A percentile compares a stretch with the other conserved stretches of the same genome.
phyloP scores from a whole-genome alignment of 305 asterid species.

The Fraxinus latifolia region DNA sequence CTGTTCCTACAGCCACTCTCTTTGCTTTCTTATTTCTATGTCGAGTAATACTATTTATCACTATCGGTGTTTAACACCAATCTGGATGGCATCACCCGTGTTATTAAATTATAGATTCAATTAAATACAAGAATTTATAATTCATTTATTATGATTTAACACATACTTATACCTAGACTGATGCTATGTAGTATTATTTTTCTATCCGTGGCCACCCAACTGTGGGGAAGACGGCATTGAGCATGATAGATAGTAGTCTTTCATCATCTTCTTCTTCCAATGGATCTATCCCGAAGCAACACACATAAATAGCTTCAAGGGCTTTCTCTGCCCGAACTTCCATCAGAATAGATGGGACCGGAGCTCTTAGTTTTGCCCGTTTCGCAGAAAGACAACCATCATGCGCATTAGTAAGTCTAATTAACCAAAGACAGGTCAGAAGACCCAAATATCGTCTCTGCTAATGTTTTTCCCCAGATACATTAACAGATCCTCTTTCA shows the following conservation, averaged over 20 bases:
- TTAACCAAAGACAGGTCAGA: no score
- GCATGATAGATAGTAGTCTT: slow-evolving; percentile 50
- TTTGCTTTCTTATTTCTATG: slow-evolving; percentile 47
- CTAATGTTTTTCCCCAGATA: no score
- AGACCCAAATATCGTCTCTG: no score
- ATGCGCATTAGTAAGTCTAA: neutral
- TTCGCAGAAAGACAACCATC: slow-evolving; percentile 32
- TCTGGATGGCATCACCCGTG: no score
- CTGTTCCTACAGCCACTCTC: slow-evolving; percentile 63
- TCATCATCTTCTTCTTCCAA: slow-evolving; percentile 66
- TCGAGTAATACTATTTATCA: no score
- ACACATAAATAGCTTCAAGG: slow-evolving; percentile 71
- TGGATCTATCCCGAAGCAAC: slow-evolving; percentile 62
- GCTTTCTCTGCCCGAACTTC: slow-evolving; percentile 79
- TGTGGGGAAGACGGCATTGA: slow-evolving; percentile 68
- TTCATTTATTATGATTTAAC: no score
- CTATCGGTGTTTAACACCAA: no score
- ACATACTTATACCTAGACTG: no score
- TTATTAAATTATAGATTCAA: no score
- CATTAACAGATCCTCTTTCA: no score
- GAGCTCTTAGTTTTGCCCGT: slow-evolving; percentile 50
- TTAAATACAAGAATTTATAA: no score
- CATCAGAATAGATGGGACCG: slow-evolving; percentile 62
- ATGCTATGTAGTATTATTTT: neutral
- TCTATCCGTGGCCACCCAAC: slow-evolving; percentile 46